Evolutionary conservation across 2,329 filamentous ascomycete genomes (phyloP).

Genomic region (Calonectria honghensis): DNA sequence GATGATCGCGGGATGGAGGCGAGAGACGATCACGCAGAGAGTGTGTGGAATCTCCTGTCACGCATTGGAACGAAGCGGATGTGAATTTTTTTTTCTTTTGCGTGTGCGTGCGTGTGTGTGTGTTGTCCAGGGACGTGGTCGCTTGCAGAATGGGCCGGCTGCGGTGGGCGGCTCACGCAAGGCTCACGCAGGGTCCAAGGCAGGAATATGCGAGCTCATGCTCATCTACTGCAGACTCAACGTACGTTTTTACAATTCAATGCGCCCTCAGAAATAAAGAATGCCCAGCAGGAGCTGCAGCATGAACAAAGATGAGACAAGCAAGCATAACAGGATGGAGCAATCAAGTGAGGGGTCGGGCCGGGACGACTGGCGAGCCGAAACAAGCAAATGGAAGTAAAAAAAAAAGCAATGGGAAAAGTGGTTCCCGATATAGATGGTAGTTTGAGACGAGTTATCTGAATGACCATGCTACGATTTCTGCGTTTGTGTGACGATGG

Average conservation of each 20-base stretch:
- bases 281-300: conserved; percentile 9
- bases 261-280: conserved; percentile 12
- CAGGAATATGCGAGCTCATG: conserved; percentile 19
- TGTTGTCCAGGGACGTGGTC: conserved; percentile 8
- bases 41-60: conserved; percentile 34
- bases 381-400: conserved; percentile 31
- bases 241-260: conserved; percentile 29
- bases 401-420: conserved; percentile 39
- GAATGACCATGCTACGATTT: conserved; percentile 40
- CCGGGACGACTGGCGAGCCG: conserved; percentile 19
- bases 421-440: conserved; percentile 43
- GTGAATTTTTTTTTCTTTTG: conserved; percentile 19
- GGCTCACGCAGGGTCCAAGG: conserved; percentile 44
- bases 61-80: conserved; percentile 6
- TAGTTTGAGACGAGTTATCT: conserved; percentile 33
- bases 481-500: conserved; percentile 31
- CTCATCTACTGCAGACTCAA: conserved; percentile 37
- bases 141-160: conserved; percentile 11
- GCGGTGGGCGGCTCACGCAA: conserved; percentile 42
- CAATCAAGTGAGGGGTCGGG: conserved; percentile 19
- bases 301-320: conserved; percentile 24
- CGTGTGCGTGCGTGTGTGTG: background rate
- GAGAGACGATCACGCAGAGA: conserved; percentile 33
- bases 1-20: conserved; percentile 46
- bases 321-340: conserved; percentile 15